Evolutionary conservation across 2,329 filamentous ascomycete genomes (phyloP).

Genomic region (Cephalotrichum gorgonifer): DNA sequence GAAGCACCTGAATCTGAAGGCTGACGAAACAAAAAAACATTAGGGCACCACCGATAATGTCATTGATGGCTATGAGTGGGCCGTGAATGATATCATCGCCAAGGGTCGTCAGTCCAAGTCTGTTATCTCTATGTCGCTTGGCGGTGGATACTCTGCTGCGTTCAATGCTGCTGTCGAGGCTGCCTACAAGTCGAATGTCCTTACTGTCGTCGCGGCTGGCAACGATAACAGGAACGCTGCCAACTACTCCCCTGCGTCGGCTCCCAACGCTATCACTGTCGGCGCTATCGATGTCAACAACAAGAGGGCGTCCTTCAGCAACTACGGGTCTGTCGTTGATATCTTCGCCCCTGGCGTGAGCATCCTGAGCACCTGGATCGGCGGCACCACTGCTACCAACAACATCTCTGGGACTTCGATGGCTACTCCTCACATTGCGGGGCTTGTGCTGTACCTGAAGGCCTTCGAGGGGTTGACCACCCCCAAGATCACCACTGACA

Average conservation of each 20-base stretch:
- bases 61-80: constrained; percentile 23
- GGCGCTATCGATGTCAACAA: constrained; percentile 20
- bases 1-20: too few relatives aligned
- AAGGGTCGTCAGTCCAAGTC: constrained; percentile 16
- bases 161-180: constrained; percentile 12
- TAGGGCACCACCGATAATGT: constrained; percentile 16
- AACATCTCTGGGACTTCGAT: constrained; percentile 35
- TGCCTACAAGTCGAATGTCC: constrained; percentile 13
- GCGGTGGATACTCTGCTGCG: constrained; percentile 5
- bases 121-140: constrained; percentile 35
- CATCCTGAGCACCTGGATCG: constrained; percentile 32
- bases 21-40: too few relatives aligned
- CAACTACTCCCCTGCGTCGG: constrained; percentile 12
- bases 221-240: constrained; percentile 11
- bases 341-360: constrained; percentile 32
- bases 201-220: constrained; percentile 27
- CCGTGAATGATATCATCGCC: constrained; percentile 20
- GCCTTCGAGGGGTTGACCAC: neutral
- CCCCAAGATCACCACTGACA: neutral
- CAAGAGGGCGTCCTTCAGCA: constrained; percentile 24
- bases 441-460: constrained; percentile 17
- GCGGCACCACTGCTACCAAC: constrained; percentile 13
- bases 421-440: constrained; percentile 32
- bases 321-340: constrained; percentile 32
- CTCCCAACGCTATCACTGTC: constrained; percentile 15